Evolutionary conservation across 768 basidiomycete species (phyloP), one percentile per base, ranked within the genome.

Genomic region (Cyclocybe cylindracea): DNA sequence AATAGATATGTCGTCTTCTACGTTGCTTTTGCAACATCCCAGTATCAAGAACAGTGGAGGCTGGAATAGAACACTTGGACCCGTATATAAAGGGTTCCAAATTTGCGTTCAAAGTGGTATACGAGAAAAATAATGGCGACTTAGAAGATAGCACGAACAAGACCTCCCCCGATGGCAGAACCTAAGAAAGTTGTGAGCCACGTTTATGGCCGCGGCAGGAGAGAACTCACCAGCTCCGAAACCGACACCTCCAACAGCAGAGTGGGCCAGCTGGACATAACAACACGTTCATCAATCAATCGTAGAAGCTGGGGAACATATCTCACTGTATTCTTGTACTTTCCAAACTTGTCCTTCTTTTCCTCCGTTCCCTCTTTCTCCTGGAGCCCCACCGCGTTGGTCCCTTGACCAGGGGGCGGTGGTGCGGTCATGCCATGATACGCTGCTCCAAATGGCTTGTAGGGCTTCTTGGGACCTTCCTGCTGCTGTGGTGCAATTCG

Each of bases 181-280:
- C 59, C 59, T 60, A 46, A 34, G 43, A 10, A 45, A 14, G 16
- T n/a, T 32, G 14, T 40, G 11, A 44, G 34, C 29, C 39, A 38
- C 18, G 16, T 36, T 5, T n/a, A n/a, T 14, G 4, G 14, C 7
- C 35, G 19, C 24, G n/a, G n/a, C 8, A 14, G 39, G 13, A 13
- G 48, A 46, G 34, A 10, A 72, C 81, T 45, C 45, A 84, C 87
- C 86, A 51, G 86, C 87, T 59, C 89, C 89, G 57, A 89, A 89
- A 0, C 89, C 89, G 49, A 84, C 82, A 63, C 89, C 89, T 29
- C 88, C 87, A 13, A 74, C 83, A 10, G 83, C 83, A 31, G 82
- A 78, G 50, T 82, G 71, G 1, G 82, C 84, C 75, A 85, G 70
- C 83, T 78, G 52, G 13, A 34, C 4, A 46, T 11, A 46, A n/a